Base-by-base conservation (phyloP, 306 rosid species). In the Casuarina equisetifolia region DNA sequence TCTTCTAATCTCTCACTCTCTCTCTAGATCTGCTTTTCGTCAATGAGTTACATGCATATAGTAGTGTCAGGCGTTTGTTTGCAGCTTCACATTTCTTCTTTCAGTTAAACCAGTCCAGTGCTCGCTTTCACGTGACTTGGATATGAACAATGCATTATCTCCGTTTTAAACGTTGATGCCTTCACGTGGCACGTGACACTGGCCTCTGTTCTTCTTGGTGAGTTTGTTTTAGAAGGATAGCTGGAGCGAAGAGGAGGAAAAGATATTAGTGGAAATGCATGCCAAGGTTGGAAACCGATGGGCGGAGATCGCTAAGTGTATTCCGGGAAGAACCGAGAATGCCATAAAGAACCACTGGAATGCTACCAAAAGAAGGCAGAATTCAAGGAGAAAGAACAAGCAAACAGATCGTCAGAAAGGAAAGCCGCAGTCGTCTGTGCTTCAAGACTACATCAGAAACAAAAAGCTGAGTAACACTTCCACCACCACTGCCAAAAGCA, bases 311-410 rank as follows among this genome's bases (percentile, higher is more conserved):
- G 98, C 97, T 0, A 94, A 90, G 67, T 52, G 48, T 46, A 90
- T 94, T 73, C 87, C 92, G 0, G 98, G 97, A 63, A 87, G 97
- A 80, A 94, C 97, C 0, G 98, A 94, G 64, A 94, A 94, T 36
- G 81, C 98, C 0, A 94, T 94, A 6, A 94, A 94, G 76, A 94
- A 92, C 79, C 98, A 94, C 70, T 94, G 98, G 98, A 94, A 94
- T 70, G 97, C 97, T 39, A 94, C 97, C 0, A 94, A 89, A 36
- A 87, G 97, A 61, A 90, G 95, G 78, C 98, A 90, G 74, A 92
- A 89, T 58, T 92, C 96, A 45, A 86, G 75, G 80, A 90, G 95
- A 78, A 94, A 90, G 82, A 87, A 83, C 82, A 91, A 85, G 71
- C 89, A 75, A 52, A 50, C 91, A 52, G 69, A 38, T 6, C 19